Conservation (phyloP, 1,139 yeast genomes). For the Blastobotrys serpentis region DNA sequence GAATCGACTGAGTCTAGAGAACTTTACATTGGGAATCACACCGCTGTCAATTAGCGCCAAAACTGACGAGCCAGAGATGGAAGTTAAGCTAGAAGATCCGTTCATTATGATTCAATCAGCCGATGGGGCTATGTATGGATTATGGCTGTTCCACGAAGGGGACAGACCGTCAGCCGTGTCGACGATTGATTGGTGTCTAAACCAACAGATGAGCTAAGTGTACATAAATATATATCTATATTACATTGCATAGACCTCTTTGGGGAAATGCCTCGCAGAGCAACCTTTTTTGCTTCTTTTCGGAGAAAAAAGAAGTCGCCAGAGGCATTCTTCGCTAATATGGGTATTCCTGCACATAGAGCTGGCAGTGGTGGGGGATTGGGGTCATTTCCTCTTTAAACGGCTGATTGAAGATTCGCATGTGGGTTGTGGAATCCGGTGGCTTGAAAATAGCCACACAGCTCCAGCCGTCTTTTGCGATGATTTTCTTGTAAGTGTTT, state of each 20-base stretch:
- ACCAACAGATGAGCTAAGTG: conserved; percentile 3
- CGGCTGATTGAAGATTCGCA: not conserved
- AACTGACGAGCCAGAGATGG: conserved; percentile 56
- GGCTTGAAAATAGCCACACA: conserved; percentile 1
- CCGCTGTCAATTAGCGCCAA: conserved; percentile 50
- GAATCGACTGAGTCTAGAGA: conserved; percentile 71
- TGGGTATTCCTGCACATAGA: not conserved
- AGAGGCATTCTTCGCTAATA: too few relatives aligned
- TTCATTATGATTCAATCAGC: conserved; percentile 76
- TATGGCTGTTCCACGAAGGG: conserved; percentile 80
- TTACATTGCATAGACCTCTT: not conserved
- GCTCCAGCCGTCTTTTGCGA: conserved; percentile 1
- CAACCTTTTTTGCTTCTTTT: not conserved
- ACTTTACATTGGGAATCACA: conserved; percentile 75
- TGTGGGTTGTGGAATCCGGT: not conserved
- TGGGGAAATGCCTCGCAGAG: not conserved
- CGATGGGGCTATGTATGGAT: conserved; percentile 77
- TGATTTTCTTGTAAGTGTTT: not conserved
- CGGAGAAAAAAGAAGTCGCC: not conserved
- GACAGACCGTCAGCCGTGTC: conserved; percentile 66
- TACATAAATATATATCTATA: too few relatives aligned
- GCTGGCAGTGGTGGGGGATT: not conserved
- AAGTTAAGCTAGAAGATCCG: conserved; percentile 74
- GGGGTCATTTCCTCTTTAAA: not conserved
- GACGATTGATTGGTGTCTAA: conserved; percentile 51